Evolutionary conservation across 176 grass and related monocot species (phyloP).

Genomic region (Zoysia pacifica): DNA sequence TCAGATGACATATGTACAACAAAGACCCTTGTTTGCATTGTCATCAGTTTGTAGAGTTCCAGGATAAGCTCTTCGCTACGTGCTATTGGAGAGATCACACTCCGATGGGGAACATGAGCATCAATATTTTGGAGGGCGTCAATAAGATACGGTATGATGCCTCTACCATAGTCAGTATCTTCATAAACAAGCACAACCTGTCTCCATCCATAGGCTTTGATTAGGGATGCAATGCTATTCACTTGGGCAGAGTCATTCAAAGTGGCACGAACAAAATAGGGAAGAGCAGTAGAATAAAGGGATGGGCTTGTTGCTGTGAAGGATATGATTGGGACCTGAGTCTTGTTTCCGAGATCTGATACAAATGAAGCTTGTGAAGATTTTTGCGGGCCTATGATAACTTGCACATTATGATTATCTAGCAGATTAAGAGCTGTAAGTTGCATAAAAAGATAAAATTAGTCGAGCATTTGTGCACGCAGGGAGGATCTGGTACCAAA

Average conservation of each 20-base stretch:
- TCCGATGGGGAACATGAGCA: slow-evolving; percentile 42
- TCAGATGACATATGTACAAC: slow-evolving; percentile 51
- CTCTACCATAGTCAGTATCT: slow-evolving; percentile 58
- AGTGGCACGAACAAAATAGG: slow-evolving; percentile 57
- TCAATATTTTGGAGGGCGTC: slow-evolving; percentile 53
- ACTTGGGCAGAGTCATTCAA: slow-evolving; percentile 51
- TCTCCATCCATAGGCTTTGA: slow-evolving; percentile 55
- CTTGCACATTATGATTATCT: slow-evolving; percentile 39
- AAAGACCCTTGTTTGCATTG: slow-evolving; percentile 54
- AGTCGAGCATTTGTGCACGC: neutral
- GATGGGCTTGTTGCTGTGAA: slow-evolving; percentile 62
- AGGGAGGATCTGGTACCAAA: too few species aligned
- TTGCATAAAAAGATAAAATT: neutral
- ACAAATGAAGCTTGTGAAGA: slow-evolving; percentile 55
- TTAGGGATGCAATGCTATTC: slow-evolving; percentile 37
- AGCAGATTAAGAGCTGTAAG: slow-evolving; percentile 50
- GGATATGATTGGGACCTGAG: slow-evolving; percentile 54
- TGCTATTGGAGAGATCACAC: slow-evolving; percentile 37
- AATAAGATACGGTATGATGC: slow-evolving; percentile 52
- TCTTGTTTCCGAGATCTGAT: slow-evolving; percentile 49
- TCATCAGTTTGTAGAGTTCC: slow-evolving; percentile 52
- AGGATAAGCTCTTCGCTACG: slow-evolving; percentile 10
- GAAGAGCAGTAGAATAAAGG: slow-evolving; percentile 16
- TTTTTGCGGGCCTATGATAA: slow-evolving; percentile 53
- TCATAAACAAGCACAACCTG: slow-evolving; percentile 53